Base-by-base conservation (phyloP, 176 grass and related monocot genomes). In the Tuctoria greenei region DNA sequence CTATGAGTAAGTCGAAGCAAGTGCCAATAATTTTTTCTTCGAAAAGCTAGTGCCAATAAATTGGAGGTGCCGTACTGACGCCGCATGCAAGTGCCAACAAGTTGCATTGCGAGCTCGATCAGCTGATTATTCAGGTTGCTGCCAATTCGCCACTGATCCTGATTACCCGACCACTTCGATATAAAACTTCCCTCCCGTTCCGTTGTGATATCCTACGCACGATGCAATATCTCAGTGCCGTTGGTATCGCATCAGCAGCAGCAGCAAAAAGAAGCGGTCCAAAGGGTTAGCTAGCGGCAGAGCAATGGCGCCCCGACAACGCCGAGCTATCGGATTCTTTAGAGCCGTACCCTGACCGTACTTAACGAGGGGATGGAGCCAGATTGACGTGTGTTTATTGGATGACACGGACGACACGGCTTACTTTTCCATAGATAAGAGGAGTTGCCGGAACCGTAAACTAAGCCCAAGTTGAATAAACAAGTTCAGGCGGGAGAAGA, bases 281-380 rank as follows among this genome's bases (percentile, higher is more conserved):
- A 1, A 20, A 21, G 18, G 4, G 11, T 45, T 27, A 37, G 86
- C 45, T 74, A 63, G 61, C 40, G 52, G n/a, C 69, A 35, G 57
- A 4, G 75, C 86, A 88, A 87, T 83, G 68, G 67, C 12, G 31
- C 68, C 41, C 41, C 67, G 85, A 83, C 85, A 83, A 82, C 73
- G 9, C 73, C 18, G 47, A 65, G 40, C n/a, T 16, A 18, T 1
- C 35, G 36, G 23, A 23, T 73, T 77, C 31, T 43, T 66, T 65
- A 61, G 68, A 83, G 54, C 85, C 85, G 80, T 83, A 83, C 79
- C 15, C 17, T n/a, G 67, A 55, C 85, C 80, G 85, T 87, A 87
- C 80, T 51, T 65, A 4, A 61, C 61, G 60, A 64, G 43, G 43
- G 24, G n/a, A 51, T 62, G 39, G 62, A 24, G 31, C 61, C 64